Base-by-base conservation (phyloP, 106 monocot genomes). In the Dioscorea alata region DNA sequence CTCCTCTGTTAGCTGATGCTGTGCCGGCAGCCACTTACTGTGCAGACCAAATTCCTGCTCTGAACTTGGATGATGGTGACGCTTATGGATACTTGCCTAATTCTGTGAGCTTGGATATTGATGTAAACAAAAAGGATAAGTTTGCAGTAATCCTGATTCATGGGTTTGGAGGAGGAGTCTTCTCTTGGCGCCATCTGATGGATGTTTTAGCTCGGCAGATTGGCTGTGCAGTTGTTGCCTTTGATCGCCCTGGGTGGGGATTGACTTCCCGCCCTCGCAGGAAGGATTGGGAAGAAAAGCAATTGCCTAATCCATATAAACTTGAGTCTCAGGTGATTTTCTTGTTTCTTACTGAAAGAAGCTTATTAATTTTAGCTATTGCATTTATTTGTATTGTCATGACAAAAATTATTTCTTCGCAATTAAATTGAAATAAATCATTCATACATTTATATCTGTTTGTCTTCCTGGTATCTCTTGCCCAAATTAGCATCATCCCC, bases 191-290 rank as follows among this genome's bases (percentile, higher is more conserved):
- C 33, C 86, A 93, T 73, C 73, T 93, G 7, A 78, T 77, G 71
- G 78, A 73, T 56, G 71, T 68, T 21, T 71, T 93, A 56, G 73
- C 86, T 78, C 83, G 79, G 48, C 86, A 93, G 52, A 60, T 84
- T 61, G 93, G 89, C 4, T 75, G 78, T 42, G 66, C 77, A 4
- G 93, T 93, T 6, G 82, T 86, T 24, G 86, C 93, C 18, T 93
- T 93, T 80, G 93, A 93, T 78, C 83, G 93, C 13, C 93, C 93
- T 51, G 93, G 93, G 10, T 93, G 93, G 86, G 93, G 93, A 35
- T 82, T 89, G 50, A 86, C 93, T 65, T 86, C 93, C 63, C 86
- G 89, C 12, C 82, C 84, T 49, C 65, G 89, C 9, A 79, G 93
- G 66, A 93, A 84, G 67, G 93, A 93, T 64, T 93, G 93, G 93